phyloP scores from a whole-genome alignment of 345 rosid genomes.

The Populus davidiana region DNA sequence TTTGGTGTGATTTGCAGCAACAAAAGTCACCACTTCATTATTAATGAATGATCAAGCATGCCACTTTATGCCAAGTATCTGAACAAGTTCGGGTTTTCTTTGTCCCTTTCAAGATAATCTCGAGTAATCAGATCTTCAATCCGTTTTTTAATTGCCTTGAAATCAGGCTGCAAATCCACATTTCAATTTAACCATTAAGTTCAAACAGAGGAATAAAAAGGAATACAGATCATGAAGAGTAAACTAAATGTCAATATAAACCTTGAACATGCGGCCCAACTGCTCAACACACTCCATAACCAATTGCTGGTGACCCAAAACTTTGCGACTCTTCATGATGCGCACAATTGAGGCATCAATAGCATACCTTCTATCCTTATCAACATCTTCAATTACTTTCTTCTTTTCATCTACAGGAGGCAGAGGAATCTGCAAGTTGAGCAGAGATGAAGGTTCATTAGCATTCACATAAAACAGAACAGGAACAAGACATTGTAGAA shows the following conservation, averaged over 20 bases:
- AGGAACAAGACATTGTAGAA: not conserved
- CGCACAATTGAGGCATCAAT: constrained; percentile 47
- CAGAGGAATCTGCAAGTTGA: constrained; percentile 33
- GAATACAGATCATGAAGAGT: not conserved
- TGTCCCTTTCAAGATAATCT: constrained; percentile 43
- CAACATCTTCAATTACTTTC: constrained; percentile 39
- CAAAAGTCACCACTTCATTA: constrained; percentile 12
- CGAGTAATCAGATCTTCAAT: constrained; percentile 39
- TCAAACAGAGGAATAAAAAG: not conserved
- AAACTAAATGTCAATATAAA: not conserved
- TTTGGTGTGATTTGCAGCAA: constrained; percentile 10
- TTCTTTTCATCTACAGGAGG: constrained; percentile 39
- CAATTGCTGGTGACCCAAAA: constrained; percentile 40
- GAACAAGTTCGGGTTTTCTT: constrained; percentile 28
- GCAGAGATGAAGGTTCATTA: not conserved
- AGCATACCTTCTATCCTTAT: constrained; percentile 34
- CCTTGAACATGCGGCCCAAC: constrained; percentile 39
- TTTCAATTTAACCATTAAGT: not conserved
- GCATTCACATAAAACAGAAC: not conserved
- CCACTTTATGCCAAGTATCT: constrained; percentile 32
- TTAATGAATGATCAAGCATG: constrained; percentile 6
- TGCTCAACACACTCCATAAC: constrained; percentile 39
- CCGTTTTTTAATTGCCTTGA: constrained; percentile 39
- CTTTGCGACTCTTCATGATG: constrained; percentile 50
- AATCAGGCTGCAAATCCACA: constrained; percentile 38